Evolutionary conservation across 108 stramenopile species (phyloP), one percentile per base, ranked within the genome.

Genomic region (Nitzschia sp.): DNA sequence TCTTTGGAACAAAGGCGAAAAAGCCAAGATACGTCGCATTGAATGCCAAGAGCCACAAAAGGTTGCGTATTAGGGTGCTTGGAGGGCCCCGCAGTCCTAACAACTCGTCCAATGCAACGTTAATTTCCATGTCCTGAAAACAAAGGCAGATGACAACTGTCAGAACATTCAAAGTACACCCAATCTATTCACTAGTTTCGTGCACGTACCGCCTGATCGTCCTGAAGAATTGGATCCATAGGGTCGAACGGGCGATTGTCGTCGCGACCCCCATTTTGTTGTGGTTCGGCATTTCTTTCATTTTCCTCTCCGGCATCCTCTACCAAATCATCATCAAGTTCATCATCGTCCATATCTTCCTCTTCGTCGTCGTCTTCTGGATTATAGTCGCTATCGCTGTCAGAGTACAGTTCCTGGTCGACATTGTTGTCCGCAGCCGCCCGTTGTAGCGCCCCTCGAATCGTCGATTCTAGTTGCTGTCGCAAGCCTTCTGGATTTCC

Each of bases 81-180:
- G 94, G 35, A 19, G 97, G 97, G 0, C 97, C 97, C 18, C 97
- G 89, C 23, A 97, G 76, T 0, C 97, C 97, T n/a, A 98, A 68
- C 36, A 98, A 72, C 62, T 98, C 95, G 63, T 98, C 95, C 31
- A 98, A 51, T 5, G 95, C 93, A 35, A 97, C 70, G 59, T 96
- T 92, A 11, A 97, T 81, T 72, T 96, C 97, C 79, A 91, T 68
- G 58, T 96, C 87, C 80, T 85, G 29, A 15, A 47, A 68, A 55
- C 8, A 15, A 42, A 42, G 15, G 38, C 8, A 42, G 8, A 11
- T 29, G 33, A 35, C 19, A 34, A 61, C 31, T 18, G 46, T 42
- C 28, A 47, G 1, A 71, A 59, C 59, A 27, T 2, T 36, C 36
- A 67, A 35, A 38, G 30, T 42, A 11, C 11, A 15, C 15, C 8